Evolutionary conservation across 2,329 filamentous ascomycete genomes (phyloP), one percentile per base, ranked within the genome.

Genomic region (Lecanoromycetidae sp.): DNA sequence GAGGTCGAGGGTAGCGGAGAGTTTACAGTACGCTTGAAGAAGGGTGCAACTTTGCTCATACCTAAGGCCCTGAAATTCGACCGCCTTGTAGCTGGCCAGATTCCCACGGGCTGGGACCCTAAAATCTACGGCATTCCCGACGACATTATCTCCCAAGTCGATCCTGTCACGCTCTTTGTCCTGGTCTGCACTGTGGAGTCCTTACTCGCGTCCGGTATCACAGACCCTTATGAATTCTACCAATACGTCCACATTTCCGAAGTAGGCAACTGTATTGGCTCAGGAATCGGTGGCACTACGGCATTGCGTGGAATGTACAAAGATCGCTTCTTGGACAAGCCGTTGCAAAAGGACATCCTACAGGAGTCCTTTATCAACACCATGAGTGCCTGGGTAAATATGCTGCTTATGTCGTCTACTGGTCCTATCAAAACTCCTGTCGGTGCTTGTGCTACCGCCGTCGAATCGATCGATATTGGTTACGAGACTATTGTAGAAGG

Each of bases 301-400:
- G 91, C 91, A 58, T 77, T 98, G 55, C 82, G 87, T 59, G 90
- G 90, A 58, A 98, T 98, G 90, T 94, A 96, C 75, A 91, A 90
- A 68, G 90, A 95, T 66, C 84, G 91, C 51, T 96, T 82, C 79
- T 76, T 96, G 53, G 91, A 98, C 71, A 91, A 88, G 71, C 91
- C 90, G 47, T 78, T 98, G 41, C 93, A 98, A 69, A 98, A 96
- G 70, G 91, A 98, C 62, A 95, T 98, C 63, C 77, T 98, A 12
- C 93, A 98, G 63, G 91, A 98, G 69, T 96, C 91, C 10, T 98
- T 98, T 75, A 96, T 98, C 77, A 98, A 98, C 75, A 98, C 91
- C 47, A 98, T 98, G 90, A 83, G 86, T 57, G 91, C 91, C 13
- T 98, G 91, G 91, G 88, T 98, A 49, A 98, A 98, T 74, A 98